Percentiles rank a stretch among this genome's conserved stretches.
Conservation (phyloP, 2,329 filamentous ascomycete genomes). For the Penicillium glabrum region DNA sequence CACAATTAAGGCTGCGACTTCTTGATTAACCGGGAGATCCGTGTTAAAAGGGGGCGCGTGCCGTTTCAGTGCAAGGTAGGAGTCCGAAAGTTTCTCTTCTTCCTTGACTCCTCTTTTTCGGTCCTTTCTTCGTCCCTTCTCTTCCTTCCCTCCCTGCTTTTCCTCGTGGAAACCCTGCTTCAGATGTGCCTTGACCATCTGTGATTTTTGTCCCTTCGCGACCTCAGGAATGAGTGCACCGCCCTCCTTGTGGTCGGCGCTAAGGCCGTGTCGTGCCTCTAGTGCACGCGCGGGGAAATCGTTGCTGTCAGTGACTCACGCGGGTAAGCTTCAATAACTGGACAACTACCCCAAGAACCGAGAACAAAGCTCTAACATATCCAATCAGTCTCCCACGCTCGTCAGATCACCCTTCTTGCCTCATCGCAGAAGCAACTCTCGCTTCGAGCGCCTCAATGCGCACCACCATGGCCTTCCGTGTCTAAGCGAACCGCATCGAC, state of each 20-base stretch:
- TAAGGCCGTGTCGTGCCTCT: constrained; percentile 27
- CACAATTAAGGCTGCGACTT: constrained; percentile 1
- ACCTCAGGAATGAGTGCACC: constrained; percentile 25
- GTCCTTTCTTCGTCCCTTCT: not conserved
- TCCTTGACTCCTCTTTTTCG: not conserved
- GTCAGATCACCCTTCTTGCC: constrained; percentile 9
- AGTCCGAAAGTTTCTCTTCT: constrained; percentile 2
- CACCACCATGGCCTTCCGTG: constrained; percentile 13
- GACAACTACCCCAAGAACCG: not conserved
- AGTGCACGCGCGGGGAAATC: constrained; percentile 23
- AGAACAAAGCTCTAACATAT: not conserved
- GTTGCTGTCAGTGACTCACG: constrained; percentile 14
- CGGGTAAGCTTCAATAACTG: constrained; percentile 19
- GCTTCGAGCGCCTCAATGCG: constrained; percentile 9
- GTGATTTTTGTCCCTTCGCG: not conserved
- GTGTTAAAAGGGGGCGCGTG: not conserved
- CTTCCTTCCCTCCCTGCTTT: not conserved
- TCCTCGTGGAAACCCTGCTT: not conserved
- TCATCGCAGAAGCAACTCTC: constrained; percentile 6
- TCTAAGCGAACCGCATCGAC: constrained; percentile 24
- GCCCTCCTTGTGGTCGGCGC: constrained; percentile 25
- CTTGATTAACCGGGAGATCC: not conserved
- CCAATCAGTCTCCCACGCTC: constrained; percentile 17
- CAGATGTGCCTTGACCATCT: constrained; percentile 5
- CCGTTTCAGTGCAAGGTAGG: constrained; percentile 8